Evolutionary conservation across 2,329 filamentous ascomycete species (phyloP), one percentile per base, ranked within the genome.

Genomic region (Aspergillus persii): DNA sequence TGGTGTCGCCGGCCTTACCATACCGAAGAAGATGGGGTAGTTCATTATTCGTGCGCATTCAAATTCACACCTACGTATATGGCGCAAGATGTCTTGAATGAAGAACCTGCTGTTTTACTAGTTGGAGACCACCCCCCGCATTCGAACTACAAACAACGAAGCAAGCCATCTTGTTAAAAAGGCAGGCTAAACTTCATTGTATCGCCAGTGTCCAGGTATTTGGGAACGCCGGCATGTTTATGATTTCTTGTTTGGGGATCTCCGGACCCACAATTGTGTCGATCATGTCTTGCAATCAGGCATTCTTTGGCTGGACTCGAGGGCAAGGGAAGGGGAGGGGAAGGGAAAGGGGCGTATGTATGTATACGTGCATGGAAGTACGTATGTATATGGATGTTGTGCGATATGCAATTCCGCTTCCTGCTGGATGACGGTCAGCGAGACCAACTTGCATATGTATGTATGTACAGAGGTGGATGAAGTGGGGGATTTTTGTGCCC

Each of bases 151-250:
- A 31, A 8, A 31, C 30, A 6, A 5, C 5, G 6, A 5, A 5
- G 30, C 30, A 31, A 31, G 30, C 30, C 30, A 31, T 31, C 6
- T 5, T 8, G 30, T 5, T 31, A 31, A 31, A 31, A 8, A 31
- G 30, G 30, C 15, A 41, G 36, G 11, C 31, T 50, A 23, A 55
- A 31, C 36, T 3, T 8, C 31, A 39, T 31, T 50, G 41, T 44
- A 60, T 53, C 23, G 18, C 27, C 23, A 36, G 50, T 50, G 44
- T 50, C 55, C 58, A 50, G 58, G 55, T 60, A 57, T 57, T 47
- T 54, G 55, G 55, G 58, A 58, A 18, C 48, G 11, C 53, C 46
- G 52, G 53, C 29, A 55, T 59, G 57, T 52, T 46, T 27, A 51
- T 50, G 36, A 15, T 54, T 41, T 53, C 31, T 58, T 50, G 46